Evolutionary conservation across 2,329 filamentous ascomycete species (phyloP).

Genomic region (Paracoccidioides brasiliensis): DNA sequence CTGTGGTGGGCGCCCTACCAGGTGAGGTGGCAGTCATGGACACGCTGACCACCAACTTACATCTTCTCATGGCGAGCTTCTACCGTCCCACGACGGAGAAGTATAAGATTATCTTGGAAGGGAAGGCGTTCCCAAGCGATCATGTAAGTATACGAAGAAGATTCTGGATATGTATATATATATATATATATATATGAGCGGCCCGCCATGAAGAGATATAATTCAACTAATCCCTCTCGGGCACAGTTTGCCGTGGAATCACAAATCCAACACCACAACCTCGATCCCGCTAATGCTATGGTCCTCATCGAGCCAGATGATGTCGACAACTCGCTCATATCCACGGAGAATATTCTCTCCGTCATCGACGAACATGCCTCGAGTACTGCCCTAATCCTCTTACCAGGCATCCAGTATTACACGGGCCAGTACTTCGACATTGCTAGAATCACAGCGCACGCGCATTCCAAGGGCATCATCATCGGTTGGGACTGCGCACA

Average conservation of each 20-base stretch:
- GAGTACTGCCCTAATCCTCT: constrained; percentile 59
- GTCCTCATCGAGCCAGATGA: constrained; percentile 57
- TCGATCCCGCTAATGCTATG: constrained; percentile 55
- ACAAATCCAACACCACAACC: constrained; percentile 59
- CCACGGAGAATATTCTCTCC: constrained; percentile 57
- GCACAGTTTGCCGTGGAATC: constrained; percentile 66
- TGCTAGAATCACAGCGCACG: constrained; percentile 61
- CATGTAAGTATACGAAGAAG: constrained; percentile 40
- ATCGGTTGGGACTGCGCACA: constrained; percentile 86
- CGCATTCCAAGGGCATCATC: constrained; percentile 54
- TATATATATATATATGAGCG: background rate
- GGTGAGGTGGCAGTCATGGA: constrained; percentile 80
- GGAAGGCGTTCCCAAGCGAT: constrained; percentile 81
- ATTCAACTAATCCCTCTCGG: no score
- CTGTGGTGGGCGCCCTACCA: constrained; percentile 58
- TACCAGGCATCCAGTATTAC: constrained; percentile 86
- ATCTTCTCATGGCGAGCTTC: constrained; percentile 73
- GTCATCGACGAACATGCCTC: constrained; percentile 63
- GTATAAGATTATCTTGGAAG: constrained; percentile 78
- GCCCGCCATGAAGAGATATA: no score
- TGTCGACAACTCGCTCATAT: constrained; percentile 42
- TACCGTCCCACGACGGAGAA: constrained; percentile 53
- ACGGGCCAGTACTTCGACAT: constrained; percentile 85
- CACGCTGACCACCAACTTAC: constrained; percentile 68
- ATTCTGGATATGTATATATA: background rate